Conservation (phyloP, 148 eudicot species). For the Limonium bicolor region DNA sequence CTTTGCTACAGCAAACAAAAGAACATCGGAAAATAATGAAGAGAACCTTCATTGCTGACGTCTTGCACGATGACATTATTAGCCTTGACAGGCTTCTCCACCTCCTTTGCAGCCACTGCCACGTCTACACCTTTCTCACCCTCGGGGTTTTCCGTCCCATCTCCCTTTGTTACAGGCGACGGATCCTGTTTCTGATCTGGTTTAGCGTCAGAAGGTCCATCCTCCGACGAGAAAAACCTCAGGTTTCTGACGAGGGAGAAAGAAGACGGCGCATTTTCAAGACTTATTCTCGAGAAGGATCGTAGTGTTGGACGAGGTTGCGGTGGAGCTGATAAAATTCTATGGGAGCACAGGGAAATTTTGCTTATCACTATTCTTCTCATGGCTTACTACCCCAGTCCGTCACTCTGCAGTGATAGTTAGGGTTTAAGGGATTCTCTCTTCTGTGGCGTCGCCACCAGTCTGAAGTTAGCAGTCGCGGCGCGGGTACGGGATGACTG, state of each 20-base stretch:
- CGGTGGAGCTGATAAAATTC: slow-evolving; percentile 6
- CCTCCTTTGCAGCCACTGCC: slow-evolving; percentile 9
- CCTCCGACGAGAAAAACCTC: slow-evolving; percentile 35
- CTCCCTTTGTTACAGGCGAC: slow-evolving; percentile 12
- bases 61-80: slow-evolving; percentile 27
- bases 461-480: too few relatives aligned
- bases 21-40: background rate
- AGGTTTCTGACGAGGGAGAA: slow-evolving; percentile 4
- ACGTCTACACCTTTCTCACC: too few relatives aligned
- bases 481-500: too few relatives aligned
- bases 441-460: too few relatives aligned
- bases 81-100: slow-evolving; percentile 8
- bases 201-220: slow-evolving; percentile 12
- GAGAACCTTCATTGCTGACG: slow-evolving; percentile 35
- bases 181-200: slow-evolving; percentile 2
- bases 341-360: slow-evolving; percentile 13
- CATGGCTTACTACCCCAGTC: slow-evolving; percentile 12
- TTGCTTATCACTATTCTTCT: slow-evolving; percentile 28
- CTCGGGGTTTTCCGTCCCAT: too few relatives aligned
- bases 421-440: slow-evolving; percentile 7
- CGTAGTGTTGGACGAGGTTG: slow-evolving; percentile 1
- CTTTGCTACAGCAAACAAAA: background rate
- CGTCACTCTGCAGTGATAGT: too few relatives aligned
- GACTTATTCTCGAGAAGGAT: slow-evolving; percentile 5
- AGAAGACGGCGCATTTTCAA: background rate